Conservation (phyloP, 495 filamentous ascomycete species). For the Letharia columbiana region DNA sequence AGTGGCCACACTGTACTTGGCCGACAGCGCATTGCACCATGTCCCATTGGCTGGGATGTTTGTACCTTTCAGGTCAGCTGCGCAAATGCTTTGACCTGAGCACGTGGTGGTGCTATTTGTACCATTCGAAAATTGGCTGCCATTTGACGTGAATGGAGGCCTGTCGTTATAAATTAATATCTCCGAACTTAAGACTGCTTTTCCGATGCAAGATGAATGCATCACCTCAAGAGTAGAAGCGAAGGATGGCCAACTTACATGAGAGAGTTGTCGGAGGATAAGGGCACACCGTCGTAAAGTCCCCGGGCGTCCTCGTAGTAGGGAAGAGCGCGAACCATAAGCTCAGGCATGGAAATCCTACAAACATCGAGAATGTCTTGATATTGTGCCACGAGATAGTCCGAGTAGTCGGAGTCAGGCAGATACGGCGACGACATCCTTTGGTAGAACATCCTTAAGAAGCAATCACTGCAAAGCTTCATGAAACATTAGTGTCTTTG, state of each 20-base stretch:
- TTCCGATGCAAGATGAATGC: not conserved
- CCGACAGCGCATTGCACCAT: constrained; percentile 24
- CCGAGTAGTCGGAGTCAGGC: constrained; percentile 20
- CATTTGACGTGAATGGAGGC: not conserved
- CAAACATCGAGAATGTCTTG: constrained; percentile 23
- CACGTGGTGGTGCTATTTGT: not conserved
- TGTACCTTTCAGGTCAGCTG: constrained; percentile 5
- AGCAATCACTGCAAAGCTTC: constrained; percentile 23
- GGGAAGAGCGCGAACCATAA: constrained; percentile 13
- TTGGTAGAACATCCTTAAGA: constrained; percentile 17
- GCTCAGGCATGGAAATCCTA: constrained; percentile 14
- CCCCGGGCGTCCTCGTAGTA: not conserved
- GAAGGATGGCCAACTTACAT: not conserved
- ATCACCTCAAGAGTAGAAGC: not conserved
- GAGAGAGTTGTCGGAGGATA: not conserved
- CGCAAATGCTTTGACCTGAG: not conserved
- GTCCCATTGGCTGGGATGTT: constrained; percentile 18
- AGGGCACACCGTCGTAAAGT: not conserved
- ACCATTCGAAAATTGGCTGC: not conserved
- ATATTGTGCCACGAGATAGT: constrained; percentile 18
- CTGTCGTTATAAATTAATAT: not conserved
- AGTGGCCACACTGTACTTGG: constrained; percentile 26
- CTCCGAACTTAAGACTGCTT: no score
- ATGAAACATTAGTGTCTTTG: not conserved
- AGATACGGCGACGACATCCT: constrained; percentile 18